Percentiles rank a stretch among this genome's conserved stretches.
Conservation (phyloP, 2,329 filamentous ascomycete species). For the Colletotrichum melonis region DNA sequence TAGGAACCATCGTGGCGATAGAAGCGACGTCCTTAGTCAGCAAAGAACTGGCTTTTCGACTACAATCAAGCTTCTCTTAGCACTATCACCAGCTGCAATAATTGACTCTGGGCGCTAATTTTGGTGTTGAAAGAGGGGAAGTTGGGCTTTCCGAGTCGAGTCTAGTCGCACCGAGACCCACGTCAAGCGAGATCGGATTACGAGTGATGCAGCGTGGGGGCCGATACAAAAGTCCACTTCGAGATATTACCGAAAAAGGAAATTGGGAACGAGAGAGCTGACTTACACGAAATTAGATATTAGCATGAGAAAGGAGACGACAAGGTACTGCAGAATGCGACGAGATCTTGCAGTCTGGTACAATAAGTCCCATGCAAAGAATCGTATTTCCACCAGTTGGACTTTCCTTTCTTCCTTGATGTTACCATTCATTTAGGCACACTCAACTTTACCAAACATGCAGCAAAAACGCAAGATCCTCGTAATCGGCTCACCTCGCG, state of each 20-base stretch:
- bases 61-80: not conserved
- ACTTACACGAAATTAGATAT: not conserved
- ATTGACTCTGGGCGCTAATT: conserved; percentile 1
- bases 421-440: not conserved
- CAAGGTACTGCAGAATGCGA: not conserved
- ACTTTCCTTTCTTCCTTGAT: not conserved
- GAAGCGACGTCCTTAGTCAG: not conserved
- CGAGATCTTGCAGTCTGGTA: not conserved
- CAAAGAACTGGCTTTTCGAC: not conserved
- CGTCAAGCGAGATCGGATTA: conserved; percentile 25
- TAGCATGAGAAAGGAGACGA: not conserved
- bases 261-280: conserved; percentile 1
- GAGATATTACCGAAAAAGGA: not conserved
- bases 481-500: conserved; percentile 6
- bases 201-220: not conserved
- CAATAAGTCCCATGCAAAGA: not conserved
- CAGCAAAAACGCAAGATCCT: conserved; percentile 3
- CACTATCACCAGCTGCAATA: not conserved
- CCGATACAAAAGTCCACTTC: not conserved
- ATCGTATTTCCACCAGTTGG: not conserved
- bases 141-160: conserved; percentile 3
- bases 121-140: conserved; percentile 23
- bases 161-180: not conserved
- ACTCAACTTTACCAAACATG: not conserved
- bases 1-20: not conserved